These are phyloP conservation scores for Torulaspora indica DNA, from an alignment of 805 yeast species.

Conservation along the genomic window DNA sequence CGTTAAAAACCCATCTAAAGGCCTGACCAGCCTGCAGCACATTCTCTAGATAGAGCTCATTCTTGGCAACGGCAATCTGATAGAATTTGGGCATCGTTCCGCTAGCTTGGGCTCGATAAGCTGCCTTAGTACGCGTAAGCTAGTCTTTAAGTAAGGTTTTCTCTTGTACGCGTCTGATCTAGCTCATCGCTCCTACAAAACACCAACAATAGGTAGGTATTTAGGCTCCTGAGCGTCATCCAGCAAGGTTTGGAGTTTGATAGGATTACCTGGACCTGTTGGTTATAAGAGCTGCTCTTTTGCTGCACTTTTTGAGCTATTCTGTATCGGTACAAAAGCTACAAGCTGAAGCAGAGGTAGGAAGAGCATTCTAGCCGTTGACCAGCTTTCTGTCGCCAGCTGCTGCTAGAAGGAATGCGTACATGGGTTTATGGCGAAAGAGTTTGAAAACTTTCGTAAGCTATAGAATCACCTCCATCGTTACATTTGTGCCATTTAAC, in stretches of 20 bases:
- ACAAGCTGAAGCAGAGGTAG: not conserved
- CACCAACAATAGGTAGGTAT: not conserved
- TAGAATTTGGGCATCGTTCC: slow-evolving; percentile 14
- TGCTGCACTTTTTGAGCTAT: not conserved
- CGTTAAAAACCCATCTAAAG: slow-evolving; percentile 33
- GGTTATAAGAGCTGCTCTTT: not conserved
- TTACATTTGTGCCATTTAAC: not conserved
- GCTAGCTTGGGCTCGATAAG: not conserved
- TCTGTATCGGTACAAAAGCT: not conserved
- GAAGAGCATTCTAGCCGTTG: not conserved
- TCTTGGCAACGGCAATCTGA: slow-evolving; percentile 9
- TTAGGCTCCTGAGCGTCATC: not conserved
- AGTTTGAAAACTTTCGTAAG: not conserved
- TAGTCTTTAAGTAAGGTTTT: not conserved
- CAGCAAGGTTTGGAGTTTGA: not conserved
- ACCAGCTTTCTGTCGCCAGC: not conserved
- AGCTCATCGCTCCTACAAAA: not conserved
- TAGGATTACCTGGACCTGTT: not conserved
- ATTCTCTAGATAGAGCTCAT: slow-evolving; percentile 46
- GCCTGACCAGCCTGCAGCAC: slow-evolving; percentile 36
- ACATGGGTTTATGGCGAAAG: slow-evolving; percentile 8
- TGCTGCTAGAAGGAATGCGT: slow-evolving; percentile 6
- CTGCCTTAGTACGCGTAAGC: slow-evolving; percentile 1
- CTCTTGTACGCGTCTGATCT: slow-evolving; percentile 1
- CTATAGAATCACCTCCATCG: not conserved